A percentile compares a stretch with the other conserved stretches of the same genome.
Conservation (phyloP, 2,329 filamentous ascomycete genomes). For the Claviceps sp. region DNA sequence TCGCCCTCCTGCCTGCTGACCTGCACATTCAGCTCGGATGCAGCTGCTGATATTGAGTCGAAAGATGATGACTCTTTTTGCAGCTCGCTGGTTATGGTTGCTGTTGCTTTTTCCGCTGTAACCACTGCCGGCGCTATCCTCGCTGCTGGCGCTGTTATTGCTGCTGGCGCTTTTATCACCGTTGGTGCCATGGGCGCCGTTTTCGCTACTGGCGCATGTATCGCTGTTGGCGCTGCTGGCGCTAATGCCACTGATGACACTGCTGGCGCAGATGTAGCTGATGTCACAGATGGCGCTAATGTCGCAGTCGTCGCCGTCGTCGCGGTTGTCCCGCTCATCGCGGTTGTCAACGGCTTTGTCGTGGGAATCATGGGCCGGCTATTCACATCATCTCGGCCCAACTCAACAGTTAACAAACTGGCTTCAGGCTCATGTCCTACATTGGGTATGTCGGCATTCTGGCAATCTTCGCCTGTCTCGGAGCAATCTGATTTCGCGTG, state of each 20-base stretch:
- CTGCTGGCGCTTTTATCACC: neutral
- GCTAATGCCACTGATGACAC: no score
- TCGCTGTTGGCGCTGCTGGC: no score
- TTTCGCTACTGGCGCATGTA: no score
- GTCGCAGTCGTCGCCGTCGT: no score
- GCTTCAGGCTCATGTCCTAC: slow-evolving; percentile 18
- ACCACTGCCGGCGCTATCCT: no score
- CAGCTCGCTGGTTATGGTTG: slow-evolving; percentile 15
- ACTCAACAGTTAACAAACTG: slow-evolving; percentile 7
- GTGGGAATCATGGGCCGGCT: slow-evolving; percentile 26
- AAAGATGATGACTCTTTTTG: slow-evolving; percentile 29
- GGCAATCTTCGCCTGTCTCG: slow-evolving; percentile 29
- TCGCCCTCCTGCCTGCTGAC: slow-evolving; percentile 23
- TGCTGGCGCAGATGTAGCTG: no score
- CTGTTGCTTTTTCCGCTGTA: neutral
- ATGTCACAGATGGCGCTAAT: no score
- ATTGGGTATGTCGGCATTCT: slow-evolving; percentile 27
- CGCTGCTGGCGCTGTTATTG: no score
- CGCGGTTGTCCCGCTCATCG: no score
- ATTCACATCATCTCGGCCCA: slow-evolving; percentile 15
- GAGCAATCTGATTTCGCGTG: slow-evolving; percentile 29
- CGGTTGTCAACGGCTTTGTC: slow-evolving; percentile 13
- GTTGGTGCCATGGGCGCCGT: no score
- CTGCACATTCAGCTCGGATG: slow-evolving; percentile 20
- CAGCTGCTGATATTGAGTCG: slow-evolving; percentile 19